phyloP scores from a whole-genome alignment of 306 rosid species.

The Carpinus fangiana region DNA sequence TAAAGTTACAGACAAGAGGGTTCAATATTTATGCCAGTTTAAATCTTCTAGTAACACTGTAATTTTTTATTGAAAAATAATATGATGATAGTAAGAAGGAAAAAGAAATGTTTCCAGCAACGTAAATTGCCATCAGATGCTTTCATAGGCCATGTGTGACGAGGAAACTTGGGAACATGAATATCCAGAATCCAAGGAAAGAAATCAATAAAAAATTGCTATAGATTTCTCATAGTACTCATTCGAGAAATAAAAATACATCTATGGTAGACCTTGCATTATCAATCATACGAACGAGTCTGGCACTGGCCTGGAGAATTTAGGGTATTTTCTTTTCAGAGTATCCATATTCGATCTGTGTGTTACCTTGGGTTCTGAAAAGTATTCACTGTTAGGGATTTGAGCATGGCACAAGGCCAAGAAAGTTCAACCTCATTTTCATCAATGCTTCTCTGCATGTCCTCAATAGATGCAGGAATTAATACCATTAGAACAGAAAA shows the following conservation, averaged over 20 bases:
- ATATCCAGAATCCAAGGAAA: slow-evolving; percentile 80
- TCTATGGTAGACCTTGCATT: slow-evolving; percentile 50
- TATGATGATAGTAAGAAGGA: not conserved
- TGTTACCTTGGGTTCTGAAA: slow-evolving; percentile 33
- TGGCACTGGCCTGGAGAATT: slow-evolving; percentile 66
- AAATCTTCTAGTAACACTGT: not conserved
- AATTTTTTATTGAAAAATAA: not conserved
- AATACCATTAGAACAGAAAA: not conserved
- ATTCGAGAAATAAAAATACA: slow-evolving; percentile 15
- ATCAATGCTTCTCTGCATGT: not conserved
- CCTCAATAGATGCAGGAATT: not conserved
- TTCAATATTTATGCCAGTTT: not conserved
- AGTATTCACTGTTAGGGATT: slow-evolving; percentile 8
- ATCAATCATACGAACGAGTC: slow-evolving; percentile 32
- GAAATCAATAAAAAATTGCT: slow-evolving; percentile 35
- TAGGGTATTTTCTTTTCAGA: slow-evolving; percentile 42
- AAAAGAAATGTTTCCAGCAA: not conserved
- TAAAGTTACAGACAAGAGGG: not conserved
- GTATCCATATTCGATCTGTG: slow-evolving; percentile 13
- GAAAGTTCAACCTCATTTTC: slow-evolving; percentile 3
- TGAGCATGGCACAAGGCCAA: slow-evolving; percentile 3
- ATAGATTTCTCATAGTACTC: slow-evolving; percentile 9
- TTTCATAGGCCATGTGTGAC: slow-evolving; percentile 54
- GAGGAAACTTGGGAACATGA: slow-evolving; percentile 81
- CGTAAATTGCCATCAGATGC: slow-evolving; percentile 14